Conservation (phyloP, 1,139 yeast species). For the Nakaseomyces glabratus region DNA sequence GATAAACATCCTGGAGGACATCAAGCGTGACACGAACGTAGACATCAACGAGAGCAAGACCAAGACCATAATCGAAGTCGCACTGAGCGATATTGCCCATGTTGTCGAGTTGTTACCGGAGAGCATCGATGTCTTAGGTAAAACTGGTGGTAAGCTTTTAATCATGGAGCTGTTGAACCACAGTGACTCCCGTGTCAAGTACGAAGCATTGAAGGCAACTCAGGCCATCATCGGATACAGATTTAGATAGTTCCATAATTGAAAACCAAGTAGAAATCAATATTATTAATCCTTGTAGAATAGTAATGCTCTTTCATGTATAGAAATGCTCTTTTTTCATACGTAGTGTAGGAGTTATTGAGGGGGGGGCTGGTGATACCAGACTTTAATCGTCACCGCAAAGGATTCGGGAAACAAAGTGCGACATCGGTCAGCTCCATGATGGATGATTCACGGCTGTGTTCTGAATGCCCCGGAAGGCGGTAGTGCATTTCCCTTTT, state of each 20-base stretch:
- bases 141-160: constrained; percentile 55
- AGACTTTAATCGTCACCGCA: too few species aligned
- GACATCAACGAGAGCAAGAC: constrained; percentile 15
- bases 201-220: constrained; percentile 89
- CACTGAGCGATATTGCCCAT: constrained; percentile 60
- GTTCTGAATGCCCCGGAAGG: too few species aligned
- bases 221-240: constrained; percentile 84
- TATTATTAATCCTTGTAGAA: too few species aligned
- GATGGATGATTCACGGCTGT: too few species aligned
- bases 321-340: too few species aligned
- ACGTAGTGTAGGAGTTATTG: too few species aligned
- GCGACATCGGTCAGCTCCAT: too few species aligned
- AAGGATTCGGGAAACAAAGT: too few species aligned
- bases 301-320: too few species aligned
- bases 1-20: constrained; percentile 35
- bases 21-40: constrained; percentile 17
- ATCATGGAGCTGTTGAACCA: constrained; percentile 81
- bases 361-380: too few species aligned
- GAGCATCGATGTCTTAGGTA: constrained; percentile 41
- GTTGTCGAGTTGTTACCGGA: constrained; percentile 61
- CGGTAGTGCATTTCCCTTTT: too few species aligned
- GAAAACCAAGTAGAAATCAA: too few species aligned
- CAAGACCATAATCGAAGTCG: constrained; percentile 31
- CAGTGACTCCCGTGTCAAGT: constrained; percentile 79
- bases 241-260: constrained; percentile 32